Percentiles rank a stretch among this genome's conserved stretches.
Conservation (phyloP, 2,329 filamentous ascomycete genomes). For the Onygenales sp. region DNA sequence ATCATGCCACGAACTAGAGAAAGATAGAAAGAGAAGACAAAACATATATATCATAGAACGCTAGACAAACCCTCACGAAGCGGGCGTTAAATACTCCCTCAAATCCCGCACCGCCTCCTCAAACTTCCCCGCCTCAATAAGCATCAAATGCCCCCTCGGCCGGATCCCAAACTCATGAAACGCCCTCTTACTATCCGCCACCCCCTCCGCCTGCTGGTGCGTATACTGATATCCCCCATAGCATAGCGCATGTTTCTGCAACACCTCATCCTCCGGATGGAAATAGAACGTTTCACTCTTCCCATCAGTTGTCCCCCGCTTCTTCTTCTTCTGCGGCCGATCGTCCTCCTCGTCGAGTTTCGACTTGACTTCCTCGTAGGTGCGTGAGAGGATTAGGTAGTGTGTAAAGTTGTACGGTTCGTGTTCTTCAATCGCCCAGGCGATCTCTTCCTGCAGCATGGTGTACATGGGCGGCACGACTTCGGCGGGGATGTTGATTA, state of each 20-base stretch:
- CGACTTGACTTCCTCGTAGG: constrained; percentile 82
- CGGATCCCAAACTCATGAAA: constrained; percentile 91
- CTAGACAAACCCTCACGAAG: constrained; percentile 16
- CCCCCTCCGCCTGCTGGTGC: constrained; percentile 65
- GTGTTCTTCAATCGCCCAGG: constrained; percentile 77
- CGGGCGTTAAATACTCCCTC: constrained; percentile 58
- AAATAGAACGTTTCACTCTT: constrained; percentile 69
- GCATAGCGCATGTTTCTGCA: constrained; percentile 65
- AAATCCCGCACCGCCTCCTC: constrained; percentile 66
- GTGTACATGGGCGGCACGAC: constrained; percentile 88
- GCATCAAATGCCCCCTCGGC: constrained; percentile 71
- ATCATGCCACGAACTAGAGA: not conserved
- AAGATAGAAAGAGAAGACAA: not conserved
- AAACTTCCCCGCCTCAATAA: constrained; percentile 75
- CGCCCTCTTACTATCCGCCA: constrained; percentile 82
- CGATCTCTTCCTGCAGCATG: constrained; percentile 87
- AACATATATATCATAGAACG: constrained; percentile 3
- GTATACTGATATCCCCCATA: constrained; percentile 66
- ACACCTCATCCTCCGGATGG: constrained; percentile 87
- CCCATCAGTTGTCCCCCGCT: constrained; percentile 38
- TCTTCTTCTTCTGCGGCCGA: constrained; percentile 58
- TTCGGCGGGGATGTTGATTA: constrained; percentile 95
- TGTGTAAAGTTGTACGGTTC: constrained; percentile 91
- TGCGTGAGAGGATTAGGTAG: constrained; percentile 84
- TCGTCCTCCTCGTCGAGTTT: constrained; percentile 60